phyloP scores from a whole-genome alignment of 2,329 filamentous ascomycete species.

The Ophiocordyceps camponoti-rufipedis region DNA sequence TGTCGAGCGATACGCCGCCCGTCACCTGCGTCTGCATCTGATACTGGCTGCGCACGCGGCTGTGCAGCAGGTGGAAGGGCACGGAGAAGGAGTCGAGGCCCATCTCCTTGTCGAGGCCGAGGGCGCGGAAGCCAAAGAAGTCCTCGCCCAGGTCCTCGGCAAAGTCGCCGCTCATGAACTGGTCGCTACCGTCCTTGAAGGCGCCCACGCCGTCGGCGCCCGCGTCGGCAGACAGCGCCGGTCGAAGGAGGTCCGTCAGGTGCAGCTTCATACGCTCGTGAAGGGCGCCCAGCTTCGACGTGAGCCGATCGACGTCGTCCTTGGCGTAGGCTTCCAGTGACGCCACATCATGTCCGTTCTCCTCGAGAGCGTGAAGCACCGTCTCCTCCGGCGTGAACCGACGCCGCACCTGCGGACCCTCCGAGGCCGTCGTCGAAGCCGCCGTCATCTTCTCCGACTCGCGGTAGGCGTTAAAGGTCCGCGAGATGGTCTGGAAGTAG shows the following conservation, averaged over 20 bases:
- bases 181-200: conserved; percentile 93
- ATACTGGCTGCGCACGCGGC: conserved; percentile 70
- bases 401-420: conserved; percentile 31
- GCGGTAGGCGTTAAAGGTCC: conserved; percentile 64
- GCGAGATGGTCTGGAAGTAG: conserved; percentile 72
- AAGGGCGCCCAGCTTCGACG: conserved; percentile 60
- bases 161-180: conserved; percentile 92
- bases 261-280: conserved; percentile 93
- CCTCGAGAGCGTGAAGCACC: conserved; percentile 66
- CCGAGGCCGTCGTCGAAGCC: conserved; percentile 11
- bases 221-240: conserved; percentile 57
- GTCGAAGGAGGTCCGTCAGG: conserved; percentile 80
- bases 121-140: conserved; percentile 95
- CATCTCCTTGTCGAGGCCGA: conserved; percentile 83
- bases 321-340: conserved; percentile 71
- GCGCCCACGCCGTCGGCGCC: conserved; percentile 72
- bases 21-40: conserved; percentile 55
- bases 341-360: conserved; percentile 70
- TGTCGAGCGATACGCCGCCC: conserved; percentile 34
- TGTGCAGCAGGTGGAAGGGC: conserved; percentile 83
- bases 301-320: conserved; percentile 80
- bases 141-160: conserved; percentile 96
- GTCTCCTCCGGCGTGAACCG: conserved; percentile 73
- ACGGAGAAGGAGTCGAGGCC: conserved; percentile 77
- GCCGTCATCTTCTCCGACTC: conserved; percentile 62